Evolutionary conservation across 192 early-diverging fungal genomes (phyloP), one percentile per base, ranked within the genome.

Genomic region (Coemansia nantahalensis): DNA sequence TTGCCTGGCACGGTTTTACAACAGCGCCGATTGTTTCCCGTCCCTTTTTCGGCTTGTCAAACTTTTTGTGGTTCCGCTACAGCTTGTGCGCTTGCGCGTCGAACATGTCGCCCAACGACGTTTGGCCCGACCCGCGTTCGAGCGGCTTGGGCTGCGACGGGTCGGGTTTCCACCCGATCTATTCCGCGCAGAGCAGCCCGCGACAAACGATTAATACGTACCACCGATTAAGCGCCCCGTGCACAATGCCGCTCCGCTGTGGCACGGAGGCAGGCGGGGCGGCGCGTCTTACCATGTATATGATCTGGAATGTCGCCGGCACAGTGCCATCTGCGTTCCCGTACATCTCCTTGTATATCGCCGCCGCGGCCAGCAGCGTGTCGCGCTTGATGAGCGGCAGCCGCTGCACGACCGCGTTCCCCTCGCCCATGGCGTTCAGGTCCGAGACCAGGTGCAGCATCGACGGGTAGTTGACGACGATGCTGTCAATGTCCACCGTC

Each of bases 141-240:
- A 86, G 63, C 6, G 95, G 92, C 65, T 89, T 82, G 37, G 90
- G 90, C 53, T 93, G 91, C 21, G 84, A 83, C 16, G 80, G 66
- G 31, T 90, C 83, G 4, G 92, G 91, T 62, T 95, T 97, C 95
- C 93, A 97, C 24, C 92, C 93, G 75, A 97, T 93, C 88, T 71
- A 63, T 17, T 15, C 12, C 12, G 84, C 64, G 14, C 7, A n/a
- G n/a, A n/a, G n/a, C n/a, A n/a, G n/a, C n/a, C n/a, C n/a, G n/a
- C n/a, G n/a, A n/a, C n/a, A n/a, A n/a, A n/a, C n/a, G n/a, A 22
- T 36, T 39, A 50, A 21, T 26, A 36, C 26, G 16, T 10, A 10
- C 19, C 33, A 2, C 17, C 34, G 5, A 4, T 35, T 10, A 16
- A 38, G 36, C 36, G 5, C 31, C 4, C 8, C 31, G 10, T 5